These are phyloP conservation scores for Phytophthora citricola DNA, from an alignment of 352 stramenopile genomes.

Conservation along the genomic window DNA sequence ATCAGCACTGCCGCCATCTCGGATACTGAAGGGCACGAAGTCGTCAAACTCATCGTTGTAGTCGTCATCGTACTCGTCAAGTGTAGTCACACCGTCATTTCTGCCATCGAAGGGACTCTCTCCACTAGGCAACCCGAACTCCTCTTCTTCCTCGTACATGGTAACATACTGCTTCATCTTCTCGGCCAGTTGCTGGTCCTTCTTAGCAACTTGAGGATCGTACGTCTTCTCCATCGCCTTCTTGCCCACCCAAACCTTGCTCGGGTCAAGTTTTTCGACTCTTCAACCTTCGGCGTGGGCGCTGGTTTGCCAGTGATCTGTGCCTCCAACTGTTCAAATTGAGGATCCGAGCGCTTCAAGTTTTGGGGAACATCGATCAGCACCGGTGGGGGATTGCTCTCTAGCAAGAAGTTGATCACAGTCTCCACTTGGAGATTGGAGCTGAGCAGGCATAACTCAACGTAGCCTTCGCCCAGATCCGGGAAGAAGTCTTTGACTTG, in stretches of 20 bases:
- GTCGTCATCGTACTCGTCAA: constrained; percentile 83
- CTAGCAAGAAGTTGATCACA: constrained; percentile 68
- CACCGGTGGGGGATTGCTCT: constrained; percentile 51
- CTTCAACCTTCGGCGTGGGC: constrained; percentile 13
- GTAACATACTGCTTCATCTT: constrained; percentile 64
- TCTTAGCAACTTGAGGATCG: constrained; percentile 59
- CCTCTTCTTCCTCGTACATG: constrained; percentile 62
- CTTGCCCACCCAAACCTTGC: constrained; percentile 70
- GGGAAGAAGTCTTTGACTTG: constrained; percentile 75
- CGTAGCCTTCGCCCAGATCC: constrained; percentile 61
- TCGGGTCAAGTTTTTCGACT: constrained; percentile 57
- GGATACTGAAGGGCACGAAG: constrained; percentile 70
- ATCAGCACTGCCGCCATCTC: constrained; percentile 50
- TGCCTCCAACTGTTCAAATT: constrained; percentile 36
- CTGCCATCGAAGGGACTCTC: constrained; percentile 6
- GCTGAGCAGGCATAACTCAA: constrained; percentile 66
- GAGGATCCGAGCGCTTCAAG: constrained; percentile 39
- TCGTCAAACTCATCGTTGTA: constrained; percentile 90
- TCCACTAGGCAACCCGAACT: constrained; percentile 19
- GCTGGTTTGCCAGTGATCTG: constrained; percentile 35
- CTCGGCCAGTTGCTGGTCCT: constrained; percentile 49
- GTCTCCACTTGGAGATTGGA: constrained; percentile 52
- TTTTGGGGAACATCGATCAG: constrained; percentile 39
- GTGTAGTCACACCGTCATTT: constrained; percentile 29
- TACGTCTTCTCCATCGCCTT: constrained; percentile 65